Base-by-base conservation (phyloP, 2,329 filamentous ascomycete genomes). In the Microdochium trichocladiopsis region DNA sequence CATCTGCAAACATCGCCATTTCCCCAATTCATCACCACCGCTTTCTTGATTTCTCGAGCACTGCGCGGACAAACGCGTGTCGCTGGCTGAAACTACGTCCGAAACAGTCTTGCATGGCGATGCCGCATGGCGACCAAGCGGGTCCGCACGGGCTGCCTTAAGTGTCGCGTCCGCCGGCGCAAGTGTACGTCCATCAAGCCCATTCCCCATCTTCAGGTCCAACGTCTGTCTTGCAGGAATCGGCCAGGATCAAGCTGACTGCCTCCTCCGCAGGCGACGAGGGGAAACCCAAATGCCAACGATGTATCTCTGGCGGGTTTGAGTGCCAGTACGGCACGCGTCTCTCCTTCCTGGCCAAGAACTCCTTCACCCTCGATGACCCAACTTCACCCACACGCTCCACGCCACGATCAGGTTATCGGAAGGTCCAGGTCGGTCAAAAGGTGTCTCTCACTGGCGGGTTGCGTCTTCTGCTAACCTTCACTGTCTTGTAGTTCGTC, bases 201-300 rank as follows among this genome's bases (percentile, higher is more conserved):
- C 48, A 49, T 50, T 37, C 18, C 25, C 25, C 25, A 28, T 52
- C 18, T 23, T 5, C n/a, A n/a, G n/a, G n/a, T n/a, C n/a, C n/a
- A n/a, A n/a, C n/a, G n/a, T n/a, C n/a, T n/a, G n/a, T n/a, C n/a
- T n/a, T n/a, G n/a, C n/a, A n/a, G n/a, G n/a, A 14, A 33, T 16
- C 33, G 5, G 33, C 6, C 12, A 16, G 33, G 12, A 5, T 16
- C 4, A 23, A n/a, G 47, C 41, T 49, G 31, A 48, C 22, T 2
- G n/a, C 3, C n/a, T 23, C 28, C 21, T n/a, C n/a, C n/a, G n/a
- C 52, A 79, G 75, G 77, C 54, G 76, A 79, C 53, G 77, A 79
- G 61, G 63, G 63, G 14, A 79, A 76, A 56, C 77, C 77, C 3
- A 61, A 61, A 2, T 80, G 77, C 45, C 70, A 69, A 45, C 73